Base-by-base conservation (phyloP, 2,329 filamentous ascomycete species). In the Claviceps sp. region DNA sequence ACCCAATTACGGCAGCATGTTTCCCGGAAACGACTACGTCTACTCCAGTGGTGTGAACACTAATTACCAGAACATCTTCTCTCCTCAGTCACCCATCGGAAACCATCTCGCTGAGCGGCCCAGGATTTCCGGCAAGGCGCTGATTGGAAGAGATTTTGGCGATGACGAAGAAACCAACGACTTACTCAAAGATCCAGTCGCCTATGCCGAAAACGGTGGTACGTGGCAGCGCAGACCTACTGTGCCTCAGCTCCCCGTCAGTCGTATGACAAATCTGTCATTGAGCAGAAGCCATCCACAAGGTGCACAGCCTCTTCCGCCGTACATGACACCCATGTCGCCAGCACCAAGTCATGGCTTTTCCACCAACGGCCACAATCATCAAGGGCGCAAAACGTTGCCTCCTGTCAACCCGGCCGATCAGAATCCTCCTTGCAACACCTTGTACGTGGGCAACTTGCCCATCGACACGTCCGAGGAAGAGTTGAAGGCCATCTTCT, bases 351-450 rank as follows among this genome's bases (percentile, higher is more conserved):
- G 54, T 14, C 52, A 64, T 26, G 56, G 54, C 3, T 67, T 60
- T 58, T 56, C 64, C 40, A 54, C 51, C 53, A 73, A 73, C 40
- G 74, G 71, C 51, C 71, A 76, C 57, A 75, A 80, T 54, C 85
- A 78, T 58, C 74, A 71, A 56, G 77, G 74, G 61, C 80, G 81
- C 56, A 84, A 80, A 13, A 44, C 22, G 11, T 57, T 87, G 89
- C 56, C 91, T 91, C 85, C 90, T 0, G 87, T 88, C 55, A 97
- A 97, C 59, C 91, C 90, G 0, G 90, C 91, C 13, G 91, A 98
- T 63, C 87, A 96, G 68, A 96, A 97, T 60, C 91, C 91, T 1
- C 93, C 93, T 0, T 97, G 93, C 76, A 97, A 98, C 64, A 98
- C 93, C 0, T 76, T 98, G 6, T 97, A 98, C 62, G 91, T 98